Percentiles rank a stretch among this genome's conserved stretches.
Evolutionary conservation across 2,329 filamentous ascomycete genomes (phyloP).

Genomic region (Xylariaceae sp.): DNA sequence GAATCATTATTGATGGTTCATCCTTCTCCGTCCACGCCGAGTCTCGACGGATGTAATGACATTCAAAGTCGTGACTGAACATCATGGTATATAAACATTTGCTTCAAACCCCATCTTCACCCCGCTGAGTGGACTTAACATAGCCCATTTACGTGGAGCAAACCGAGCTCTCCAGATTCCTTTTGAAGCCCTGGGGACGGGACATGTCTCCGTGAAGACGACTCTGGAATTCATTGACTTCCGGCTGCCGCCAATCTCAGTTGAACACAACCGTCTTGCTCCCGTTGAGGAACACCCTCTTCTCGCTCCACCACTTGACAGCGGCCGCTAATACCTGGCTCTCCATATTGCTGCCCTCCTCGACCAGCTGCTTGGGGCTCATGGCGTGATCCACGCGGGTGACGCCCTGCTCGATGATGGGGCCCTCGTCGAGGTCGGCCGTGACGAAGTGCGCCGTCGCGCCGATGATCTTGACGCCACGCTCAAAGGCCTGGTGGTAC

Average conservation of each 20-base stretch:
- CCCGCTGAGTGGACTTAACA: too few species aligned
- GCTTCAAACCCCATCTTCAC: too few species aligned
- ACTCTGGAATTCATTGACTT: too few species aligned
- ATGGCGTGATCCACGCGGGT: conserved; percentile 71
- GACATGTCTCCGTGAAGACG: too few species aligned
- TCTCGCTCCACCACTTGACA: conserved; percentile 79
- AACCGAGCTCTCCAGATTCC: too few species aligned
- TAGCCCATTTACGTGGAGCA: too few species aligned
- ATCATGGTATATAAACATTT: too few species aligned
- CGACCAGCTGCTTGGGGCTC: conserved; percentile 69
- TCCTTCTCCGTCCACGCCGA: too few species aligned
- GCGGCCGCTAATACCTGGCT: conserved; percentile 75
- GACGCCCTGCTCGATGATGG: conserved; percentile 82
- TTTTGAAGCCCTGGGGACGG: too few species aligned
- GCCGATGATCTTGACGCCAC: conserved; percentile 83
- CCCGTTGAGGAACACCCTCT: conserved; percentile 70
- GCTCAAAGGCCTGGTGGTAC: conserved; percentile 82
- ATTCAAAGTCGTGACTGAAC: too few species aligned
- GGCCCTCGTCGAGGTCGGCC: conserved; percentile 77
- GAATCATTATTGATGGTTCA: too few species aligned
- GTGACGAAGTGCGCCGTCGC: conserved; percentile 84
- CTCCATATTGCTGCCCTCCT: conserved; percentile 79
- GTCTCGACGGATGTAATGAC: too few species aligned
- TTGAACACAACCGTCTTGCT: conserved; percentile 75
- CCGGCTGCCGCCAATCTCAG: conserved; percentile 22